Percentiles rank a stretch among this genome's conserved stretches.
phyloP scores from a whole-genome alignment of 2,329 filamentous ascomycete genomes.

The Neopestalotiopsis clavispora region DNA sequence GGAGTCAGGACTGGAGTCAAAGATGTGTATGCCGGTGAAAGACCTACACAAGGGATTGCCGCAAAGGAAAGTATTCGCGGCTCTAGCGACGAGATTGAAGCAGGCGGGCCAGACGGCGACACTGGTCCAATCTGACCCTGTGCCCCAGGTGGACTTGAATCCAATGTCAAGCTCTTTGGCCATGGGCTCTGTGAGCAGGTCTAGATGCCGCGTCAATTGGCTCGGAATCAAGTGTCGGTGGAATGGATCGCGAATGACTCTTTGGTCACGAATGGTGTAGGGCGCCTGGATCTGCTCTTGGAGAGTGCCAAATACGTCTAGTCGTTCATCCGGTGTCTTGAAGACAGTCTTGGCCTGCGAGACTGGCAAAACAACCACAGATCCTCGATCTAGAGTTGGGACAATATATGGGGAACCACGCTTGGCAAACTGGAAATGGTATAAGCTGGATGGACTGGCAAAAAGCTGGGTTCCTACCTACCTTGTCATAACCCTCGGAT shows the following conservation, averaged over 20 bases:
- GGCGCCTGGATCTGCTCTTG: not conserved
- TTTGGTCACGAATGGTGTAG: not conserved
- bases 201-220: not conserved
- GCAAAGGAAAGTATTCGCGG: not conserved
- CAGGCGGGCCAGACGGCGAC: not conserved
- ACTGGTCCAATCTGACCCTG: not conserved
- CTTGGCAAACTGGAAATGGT: not conserved
- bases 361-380: not conserved
- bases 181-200: not conserved
- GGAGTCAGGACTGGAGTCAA: not conserved
- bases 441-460: not conserved
- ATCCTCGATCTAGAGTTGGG: not conserved
- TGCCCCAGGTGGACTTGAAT: not conserved
- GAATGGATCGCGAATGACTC: not conserved
- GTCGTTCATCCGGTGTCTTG: not conserved
- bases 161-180: not conserved
- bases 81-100: not conserved
- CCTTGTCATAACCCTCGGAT: not conserved
- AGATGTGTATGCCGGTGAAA: not conserved
- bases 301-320: not conserved
- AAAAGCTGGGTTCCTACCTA: not conserved
- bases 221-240: not conserved
- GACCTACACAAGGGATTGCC: not conserved
- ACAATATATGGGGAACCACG: not conserved
- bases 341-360: not conserved